Evolutionary conservation across 805 yeast species (phyloP).

Genomic region (Myxozyma melibiosi): DNA sequence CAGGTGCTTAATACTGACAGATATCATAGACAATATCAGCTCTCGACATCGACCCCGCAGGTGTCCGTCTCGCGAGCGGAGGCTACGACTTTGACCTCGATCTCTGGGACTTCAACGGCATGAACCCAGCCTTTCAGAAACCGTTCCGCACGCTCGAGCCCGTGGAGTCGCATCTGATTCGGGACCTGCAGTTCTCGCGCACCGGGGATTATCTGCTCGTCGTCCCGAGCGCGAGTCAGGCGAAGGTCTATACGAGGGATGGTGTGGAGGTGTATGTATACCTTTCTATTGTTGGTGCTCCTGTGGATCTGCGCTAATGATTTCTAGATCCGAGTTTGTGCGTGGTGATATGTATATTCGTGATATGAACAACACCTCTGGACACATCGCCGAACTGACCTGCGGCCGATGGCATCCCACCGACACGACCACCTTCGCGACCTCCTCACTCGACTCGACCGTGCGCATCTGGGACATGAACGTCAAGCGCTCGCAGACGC

Average conservation of each 20-base stretch:
- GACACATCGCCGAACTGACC: conserved; percentile 42
- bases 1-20: no score
- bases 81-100: conserved; percentile 39
- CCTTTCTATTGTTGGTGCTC: not conserved
- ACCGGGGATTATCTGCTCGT: conserved; percentile 35
- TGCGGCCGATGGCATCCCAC: conserved; percentile 40
- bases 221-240: conserved; percentile 34
- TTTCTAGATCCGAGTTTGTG: conserved; percentile 33
- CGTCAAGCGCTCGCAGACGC: conserved; percentile 34
- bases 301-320: no score
- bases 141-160: conserved; percentile 40
- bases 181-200: conserved; percentile 31
- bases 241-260: conserved; percentile 37
- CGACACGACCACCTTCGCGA: conserved; percentile 35
- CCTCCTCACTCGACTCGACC: conserved; percentile 42
- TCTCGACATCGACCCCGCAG: conserved; percentile 37
- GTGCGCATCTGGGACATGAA: conserved; percentile 44
- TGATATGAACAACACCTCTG: conserved; percentile 44
- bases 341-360: conserved; percentile 45
- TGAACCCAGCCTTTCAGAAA: conserved; percentile 37
- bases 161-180: conserved; percentile 35
- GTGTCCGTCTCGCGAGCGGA: conserved; percentile 39
- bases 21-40: conserved; percentile 25
- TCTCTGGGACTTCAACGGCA: conserved; percentile 43
- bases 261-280: conserved; percentile 34